phyloP scores from a whole-genome alignment of 2,329 filamentous ascomycete species.

The Ophiostoma piceae region DNA sequence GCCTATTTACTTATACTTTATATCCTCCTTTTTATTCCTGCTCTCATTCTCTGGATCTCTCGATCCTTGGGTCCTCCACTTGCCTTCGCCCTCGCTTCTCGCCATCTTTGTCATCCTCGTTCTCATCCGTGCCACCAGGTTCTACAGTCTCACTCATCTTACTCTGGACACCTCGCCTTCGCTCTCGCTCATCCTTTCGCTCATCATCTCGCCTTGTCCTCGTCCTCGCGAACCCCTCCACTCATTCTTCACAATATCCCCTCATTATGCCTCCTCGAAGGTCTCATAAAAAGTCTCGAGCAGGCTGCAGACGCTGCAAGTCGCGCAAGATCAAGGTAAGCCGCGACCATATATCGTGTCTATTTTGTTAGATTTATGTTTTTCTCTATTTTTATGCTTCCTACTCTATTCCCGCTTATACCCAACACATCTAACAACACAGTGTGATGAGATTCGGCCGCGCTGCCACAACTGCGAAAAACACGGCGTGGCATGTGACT shows the following conservation, averaged over 20 bases:
- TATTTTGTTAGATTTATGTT: background rate
- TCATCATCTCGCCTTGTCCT: background rate
- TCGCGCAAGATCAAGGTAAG: constrained; percentile 63
- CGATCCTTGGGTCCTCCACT: background rate
- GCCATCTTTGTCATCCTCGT: background rate
- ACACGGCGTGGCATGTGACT: constrained; percentile 62
- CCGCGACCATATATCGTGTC: background rate
- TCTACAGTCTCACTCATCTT: background rate
- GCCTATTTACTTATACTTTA: constrained; percentile 4
- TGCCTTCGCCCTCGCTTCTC: background rate
- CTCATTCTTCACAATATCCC: background rate
- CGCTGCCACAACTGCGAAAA: constrained; percentile 62
- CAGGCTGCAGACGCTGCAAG: constrained; percentile 63
- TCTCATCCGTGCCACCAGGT: background rate
- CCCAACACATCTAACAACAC: background rate
- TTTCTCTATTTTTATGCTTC: background rate
- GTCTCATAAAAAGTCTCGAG: constrained; percentile 65
- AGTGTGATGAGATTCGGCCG: constrained; percentile 64
- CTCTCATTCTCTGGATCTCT: background rate
- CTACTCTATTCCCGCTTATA: background rate
- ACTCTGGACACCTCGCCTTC: background rate
- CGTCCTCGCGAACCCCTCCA: background rate
- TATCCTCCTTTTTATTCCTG: background rate
- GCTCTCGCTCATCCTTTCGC: background rate
- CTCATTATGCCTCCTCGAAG: constrained; percentile 55